A percentile compares a stretch with the other conserved stretches of the same genome.
phyloP scores from a whole-genome alignment of 768 basidiomycete species.

The Agaricus subrufescens region DNA sequence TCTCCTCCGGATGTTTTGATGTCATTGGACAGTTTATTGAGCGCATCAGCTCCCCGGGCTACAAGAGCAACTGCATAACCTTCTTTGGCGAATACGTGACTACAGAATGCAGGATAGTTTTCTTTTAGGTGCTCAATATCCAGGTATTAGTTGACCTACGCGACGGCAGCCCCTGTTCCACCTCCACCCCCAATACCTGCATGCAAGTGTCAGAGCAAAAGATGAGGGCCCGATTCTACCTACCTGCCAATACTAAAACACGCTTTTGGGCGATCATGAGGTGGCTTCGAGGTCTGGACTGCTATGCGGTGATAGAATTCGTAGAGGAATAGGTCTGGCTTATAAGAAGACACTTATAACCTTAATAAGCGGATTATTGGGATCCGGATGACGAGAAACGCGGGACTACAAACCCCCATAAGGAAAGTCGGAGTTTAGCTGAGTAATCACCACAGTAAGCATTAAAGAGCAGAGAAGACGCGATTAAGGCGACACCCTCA shows the following conservation, averaged over 20 bases:
- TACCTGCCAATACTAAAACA: slow-evolving; percentile 56
- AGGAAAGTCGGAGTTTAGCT: too few species aligned
- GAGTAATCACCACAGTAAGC: too few species aligned
- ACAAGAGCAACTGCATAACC: slow-evolving; percentile 69
- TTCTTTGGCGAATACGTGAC: slow-evolving; percentile 54
- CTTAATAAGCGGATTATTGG: too few species aligned
- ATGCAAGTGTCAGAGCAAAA: background rate
- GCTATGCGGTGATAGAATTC: too few species aligned
- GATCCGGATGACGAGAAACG: too few species aligned
- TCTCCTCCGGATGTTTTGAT: slow-evolving; percentile 41
- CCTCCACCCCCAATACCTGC: slow-evolving; percentile 42
- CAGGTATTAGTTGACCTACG: slow-evolving; percentile 32
- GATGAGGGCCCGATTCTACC: slow-evolving; percentile 11
- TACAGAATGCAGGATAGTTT: slow-evolving; percentile 15
- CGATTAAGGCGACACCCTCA: too few species aligned
- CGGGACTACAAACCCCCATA: too few species aligned
- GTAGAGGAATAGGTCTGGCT: too few species aligned
- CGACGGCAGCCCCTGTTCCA: slow-evolving; percentile 55
- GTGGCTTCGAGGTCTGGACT: too few species aligned
- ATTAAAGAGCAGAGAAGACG: too few species aligned
- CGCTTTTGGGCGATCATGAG: slow-evolving; percentile 26
- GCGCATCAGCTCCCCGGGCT: slow-evolving; percentile 53
- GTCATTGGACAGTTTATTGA: slow-evolving; percentile 26
- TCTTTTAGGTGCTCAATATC: too few species aligned
- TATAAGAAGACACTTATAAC: too few species aligned